A percentile compares a stretch with the other conserved stretches of the same genome.
Evolutionary conservation across 2,329 filamentous ascomycete species (phyloP).

Genomic region (Microsporum ferrugineum): DNA sequence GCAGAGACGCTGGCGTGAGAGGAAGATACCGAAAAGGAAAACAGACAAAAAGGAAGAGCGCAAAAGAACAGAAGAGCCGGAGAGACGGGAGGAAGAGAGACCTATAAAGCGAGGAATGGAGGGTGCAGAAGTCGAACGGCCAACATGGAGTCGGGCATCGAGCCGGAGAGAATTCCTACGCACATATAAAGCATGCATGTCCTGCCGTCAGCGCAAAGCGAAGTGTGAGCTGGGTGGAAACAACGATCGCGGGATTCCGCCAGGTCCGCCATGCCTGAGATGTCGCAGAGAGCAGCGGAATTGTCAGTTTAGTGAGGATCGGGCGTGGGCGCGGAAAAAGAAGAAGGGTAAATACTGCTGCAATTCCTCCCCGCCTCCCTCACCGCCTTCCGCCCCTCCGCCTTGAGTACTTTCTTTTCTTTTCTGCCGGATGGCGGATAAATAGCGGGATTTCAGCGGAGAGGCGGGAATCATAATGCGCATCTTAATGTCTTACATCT

Average conservation of each 20-base stretch:
- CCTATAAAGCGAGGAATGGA: background rate
- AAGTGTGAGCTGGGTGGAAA: slow-evolving; percentile 40
- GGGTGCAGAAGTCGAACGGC: slow-evolving; percentile 8
- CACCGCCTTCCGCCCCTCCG: background rate
- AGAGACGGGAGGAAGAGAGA: background rate
- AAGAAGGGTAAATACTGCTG: slow-evolving; percentile 14
- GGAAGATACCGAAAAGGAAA: background rate
- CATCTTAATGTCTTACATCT: background rate
- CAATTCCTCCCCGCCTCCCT: background rate
- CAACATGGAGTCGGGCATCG: slow-evolving; percentile 14
- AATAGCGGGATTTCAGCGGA: background rate
- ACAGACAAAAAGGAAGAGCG: background rate
- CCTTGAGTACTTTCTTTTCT: background rate
- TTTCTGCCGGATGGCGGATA: slow-evolving; percentile 1
- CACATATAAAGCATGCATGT: slow-evolving; percentile 45
- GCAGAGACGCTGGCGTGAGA: background rate
- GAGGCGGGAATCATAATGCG: background rate
- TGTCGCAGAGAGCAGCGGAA: slow-evolving; percentile 42
- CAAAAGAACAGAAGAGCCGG: background rate
- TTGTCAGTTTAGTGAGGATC: slow-evolving; percentile 38
- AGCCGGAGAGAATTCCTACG: slow-evolving; percentile 35
- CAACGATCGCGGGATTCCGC: slow-evolving; percentile 23
- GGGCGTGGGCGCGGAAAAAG: slow-evolving; percentile 31
- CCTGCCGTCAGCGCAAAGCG: slow-evolving; percentile 43
- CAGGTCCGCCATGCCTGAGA: slow-evolving; percentile 36